Conservation (phyloP, 75 land plant species). For the Larix kaempferi region DNA sequence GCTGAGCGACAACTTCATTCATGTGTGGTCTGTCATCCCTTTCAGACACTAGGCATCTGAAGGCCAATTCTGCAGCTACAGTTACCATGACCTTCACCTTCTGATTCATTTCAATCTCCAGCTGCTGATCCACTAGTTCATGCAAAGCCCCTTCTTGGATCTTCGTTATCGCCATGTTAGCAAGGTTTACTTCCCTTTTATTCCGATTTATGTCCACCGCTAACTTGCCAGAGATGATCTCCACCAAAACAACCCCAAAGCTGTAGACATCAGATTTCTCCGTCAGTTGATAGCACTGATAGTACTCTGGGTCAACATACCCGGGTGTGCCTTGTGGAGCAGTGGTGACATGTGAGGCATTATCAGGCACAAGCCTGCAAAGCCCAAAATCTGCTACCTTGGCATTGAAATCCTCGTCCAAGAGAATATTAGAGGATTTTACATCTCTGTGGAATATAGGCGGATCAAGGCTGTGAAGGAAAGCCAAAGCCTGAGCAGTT, state of each 20-base stretch:
- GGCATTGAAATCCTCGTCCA: slow-evolving; percentile 39
- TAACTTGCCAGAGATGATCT: no score
- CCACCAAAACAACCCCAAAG: no score
- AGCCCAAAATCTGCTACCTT: slow-evolving; percentile 68
- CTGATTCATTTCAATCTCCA: no score
- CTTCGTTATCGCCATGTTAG: slow-evolving; percentile 8
- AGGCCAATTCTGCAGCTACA: no score
- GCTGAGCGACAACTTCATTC: no score
- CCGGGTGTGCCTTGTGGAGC: slow-evolving; percentile 49
- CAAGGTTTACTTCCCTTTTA: slow-evolving; percentile 7
- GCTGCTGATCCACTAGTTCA: no score
- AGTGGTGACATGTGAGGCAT: slow-evolving; percentile 45
- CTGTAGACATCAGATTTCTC: no score
- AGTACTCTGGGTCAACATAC: slow-evolving; percentile 16
- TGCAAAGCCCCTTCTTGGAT: not conserved
- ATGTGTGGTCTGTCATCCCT: no score
- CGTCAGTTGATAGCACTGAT: no score
- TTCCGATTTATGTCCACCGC: not conserved
- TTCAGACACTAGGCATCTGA: no score
- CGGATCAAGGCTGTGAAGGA: slow-evolving; percentile 20
- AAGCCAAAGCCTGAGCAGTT: slow-evolving; percentile 24
- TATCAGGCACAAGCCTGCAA: slow-evolving; percentile 34
- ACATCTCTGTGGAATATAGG: slow-evolving; percentile 54
- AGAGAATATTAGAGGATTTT: slow-evolving; percentile 58
- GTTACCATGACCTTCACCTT: no score